Base-by-base conservation (phyloP, 2,329 filamentous ascomycete genomes). In the Sclerotinia borealis region DNA sequence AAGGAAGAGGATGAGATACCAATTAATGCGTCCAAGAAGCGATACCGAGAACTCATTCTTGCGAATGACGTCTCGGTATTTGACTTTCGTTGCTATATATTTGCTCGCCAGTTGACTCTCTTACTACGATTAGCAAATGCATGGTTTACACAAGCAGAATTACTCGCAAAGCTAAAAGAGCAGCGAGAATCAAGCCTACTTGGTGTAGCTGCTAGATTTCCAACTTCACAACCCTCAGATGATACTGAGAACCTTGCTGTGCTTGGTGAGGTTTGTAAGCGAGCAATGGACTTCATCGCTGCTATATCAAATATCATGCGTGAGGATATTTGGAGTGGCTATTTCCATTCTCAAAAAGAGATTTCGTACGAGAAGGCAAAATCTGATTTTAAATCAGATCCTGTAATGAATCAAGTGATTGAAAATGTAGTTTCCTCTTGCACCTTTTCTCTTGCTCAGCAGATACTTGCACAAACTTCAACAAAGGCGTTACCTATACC, bases 31-130 rank as follows among this genome's bases (percentile, higher is more conserved):
- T 81, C 83, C 1, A 86, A 85, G 67, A 96, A 96, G 75, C 84
- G 90, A 1, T 99, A 98, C 73, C 86, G 93, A 59, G 92, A 96
- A 63, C 85, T 96, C 71, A 99, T 99, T 55, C 80, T 99, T 45
- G 89, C 91, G 17, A 99, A 96, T 77, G 91, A 96, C 68, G 96
- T 99, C 41, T 99, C 95, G 0, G 82, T 96, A 3, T 97, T 98
- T 73, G 95, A 99, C 75, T 98, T 99, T 74, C 84, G 91, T 56
- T 91, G 90, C 69, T 99, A 99, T 74, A 87, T 99, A 15, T 99
- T 98, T 75, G 87, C 92, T 3, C 85, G 95, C 29, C 93, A 99
- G 71, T 85, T 96, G 66, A 85, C 89, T 3, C 78, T 99, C 0
- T 81, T 98, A 1, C 80, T 96, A 15, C 85, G 93, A 5, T 82